Conservation (phyloP, 331 rosid species). For the Acacia concinna region DNA sequence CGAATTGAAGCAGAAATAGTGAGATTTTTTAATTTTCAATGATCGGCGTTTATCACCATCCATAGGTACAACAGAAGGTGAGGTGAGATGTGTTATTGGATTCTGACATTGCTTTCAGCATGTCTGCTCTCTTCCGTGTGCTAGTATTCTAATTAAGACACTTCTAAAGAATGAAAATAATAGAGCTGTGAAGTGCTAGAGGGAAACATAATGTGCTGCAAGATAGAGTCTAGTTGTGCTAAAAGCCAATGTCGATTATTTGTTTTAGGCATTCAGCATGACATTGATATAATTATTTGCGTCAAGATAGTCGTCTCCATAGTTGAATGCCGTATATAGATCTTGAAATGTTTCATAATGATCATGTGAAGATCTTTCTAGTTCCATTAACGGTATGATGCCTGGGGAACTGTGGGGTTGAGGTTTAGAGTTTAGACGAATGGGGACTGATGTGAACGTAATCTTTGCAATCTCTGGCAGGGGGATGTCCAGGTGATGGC, state of each 20-base stretch:
- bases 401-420: neutral
- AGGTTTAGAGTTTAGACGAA: slow-evolving; percentile 4
- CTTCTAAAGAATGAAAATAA: slow-evolving; percentile 4
- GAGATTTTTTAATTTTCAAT: slow-evolving; percentile 8
- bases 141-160: neutral
- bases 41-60: neutral
- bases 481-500: neutral
- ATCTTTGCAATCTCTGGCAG: neutral
- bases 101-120: neutral
- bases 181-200: neutral
- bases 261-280: neutral
- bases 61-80: slow-evolving; percentile 2
- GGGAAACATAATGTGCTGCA: neutral
- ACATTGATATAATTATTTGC: neutral
- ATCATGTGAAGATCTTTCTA: neutral
- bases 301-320: neutral
- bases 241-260: neutral
- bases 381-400: neutral
- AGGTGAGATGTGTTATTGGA: slow-evolving; percentile 8
- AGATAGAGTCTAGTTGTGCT: slow-evolving; percentile 10
- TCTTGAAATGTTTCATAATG: slow-evolving; percentile 7
- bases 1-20: neutral
- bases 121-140: neutral
- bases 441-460: neutral
- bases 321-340: neutral